A percentile compares a stretch with the other conserved stretches of the same genome.
phyloP scores from a whole-genome alignment of 768 basidiomycete species.

The Amanita pallidorosea region DNA sequence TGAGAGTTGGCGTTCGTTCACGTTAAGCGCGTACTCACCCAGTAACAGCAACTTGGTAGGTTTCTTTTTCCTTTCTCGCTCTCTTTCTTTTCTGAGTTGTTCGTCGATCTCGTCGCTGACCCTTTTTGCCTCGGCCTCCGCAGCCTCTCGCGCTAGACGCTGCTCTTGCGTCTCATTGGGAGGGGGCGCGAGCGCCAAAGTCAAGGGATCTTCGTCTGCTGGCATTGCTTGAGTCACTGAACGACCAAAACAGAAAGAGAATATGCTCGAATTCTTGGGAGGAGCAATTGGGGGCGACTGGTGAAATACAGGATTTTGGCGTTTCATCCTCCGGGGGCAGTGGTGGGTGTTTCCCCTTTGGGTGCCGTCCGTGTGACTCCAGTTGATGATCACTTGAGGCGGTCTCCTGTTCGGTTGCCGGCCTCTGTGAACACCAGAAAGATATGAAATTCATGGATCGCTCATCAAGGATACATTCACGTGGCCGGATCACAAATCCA shows the following conservation, averaged over 20 bases:
- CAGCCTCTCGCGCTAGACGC: conserved; percentile 40
- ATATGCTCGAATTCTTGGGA: not conserved
- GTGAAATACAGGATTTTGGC: not conserved
- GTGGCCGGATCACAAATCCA: too few species aligned
- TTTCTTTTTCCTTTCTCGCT: conserved; percentile 47
- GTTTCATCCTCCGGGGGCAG: not conserved
- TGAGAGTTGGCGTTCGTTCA: not conserved
- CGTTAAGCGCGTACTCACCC: conserved; percentile 23
- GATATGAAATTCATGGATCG: too few species aligned
- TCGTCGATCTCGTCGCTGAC: conserved; percentile 73
- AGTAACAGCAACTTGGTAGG: conserved; percentile 69
- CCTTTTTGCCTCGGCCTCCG: conserved; percentile 53
- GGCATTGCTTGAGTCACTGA: conserved; percentile 2
- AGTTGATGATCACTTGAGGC: not conserved
- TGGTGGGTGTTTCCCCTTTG: not conserved
- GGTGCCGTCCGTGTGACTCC: not conserved
- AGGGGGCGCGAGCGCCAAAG: conserved; percentile 51
- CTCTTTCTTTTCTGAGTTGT: conserved; percentile 50
- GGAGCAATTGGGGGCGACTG: not conserved
- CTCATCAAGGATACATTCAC: too few species aligned
- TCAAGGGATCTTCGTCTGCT: conserved; percentile 51
- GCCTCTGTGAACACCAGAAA: too few species aligned
- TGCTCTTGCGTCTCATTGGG: conserved; percentile 50
- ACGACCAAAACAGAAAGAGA: conserved; percentile 11
- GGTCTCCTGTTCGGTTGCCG: not conserved